Percentiles rank a stretch among this genome's conserved stretches.
Evolutionary conservation across 805 yeast species (phyloP).

Genomic region (Sugiyamaella qingdaonensis): DNA sequence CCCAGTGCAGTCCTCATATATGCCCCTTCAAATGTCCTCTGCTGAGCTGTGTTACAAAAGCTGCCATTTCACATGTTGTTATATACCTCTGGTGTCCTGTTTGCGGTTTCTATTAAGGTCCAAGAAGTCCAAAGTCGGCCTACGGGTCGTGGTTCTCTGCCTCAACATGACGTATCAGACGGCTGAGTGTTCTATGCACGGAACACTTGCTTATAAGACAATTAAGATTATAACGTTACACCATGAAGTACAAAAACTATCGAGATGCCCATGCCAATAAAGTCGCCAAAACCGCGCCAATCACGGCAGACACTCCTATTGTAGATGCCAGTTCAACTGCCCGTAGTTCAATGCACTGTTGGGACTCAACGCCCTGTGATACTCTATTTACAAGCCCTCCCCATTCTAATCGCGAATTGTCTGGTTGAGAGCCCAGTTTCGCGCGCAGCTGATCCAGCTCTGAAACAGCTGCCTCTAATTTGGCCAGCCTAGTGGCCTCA

Average conservation of each 20-base stretch:
- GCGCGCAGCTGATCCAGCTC: background rate
- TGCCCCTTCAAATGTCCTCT: slow-evolving; percentile 82
- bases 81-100: slow-evolving; percentile 8
- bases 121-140: slow-evolving; percentile 3
- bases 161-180: background rate
- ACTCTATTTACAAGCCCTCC: background rate
- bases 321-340: slow-evolving; percentile 9
- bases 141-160: background rate
- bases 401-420: background rate
- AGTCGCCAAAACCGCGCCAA: slow-evolving; percentile 12
- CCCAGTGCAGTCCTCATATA: slow-evolving; percentile 71
- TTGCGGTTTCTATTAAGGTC: slow-evolving; percentile 3
- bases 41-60: slow-evolving; percentile 51
- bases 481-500: background rate
- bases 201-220: no score
- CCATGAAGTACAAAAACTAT: background rate
- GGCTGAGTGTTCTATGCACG: background rate
- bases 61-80: background rate
- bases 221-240: background rate
- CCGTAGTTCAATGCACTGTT: background rate
- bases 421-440: background rate
- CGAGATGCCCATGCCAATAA: slow-evolving; percentile 9
- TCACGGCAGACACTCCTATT: slow-evolving; percentile 1
- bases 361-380: background rate
- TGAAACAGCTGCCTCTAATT: slow-evolving; percentile 3